Evolutionary conservation across 495 filamentous ascomycete genomes (phyloP), one percentile per base, ranked within the genome.

Genomic region (Pyronema domesticum): DNA sequence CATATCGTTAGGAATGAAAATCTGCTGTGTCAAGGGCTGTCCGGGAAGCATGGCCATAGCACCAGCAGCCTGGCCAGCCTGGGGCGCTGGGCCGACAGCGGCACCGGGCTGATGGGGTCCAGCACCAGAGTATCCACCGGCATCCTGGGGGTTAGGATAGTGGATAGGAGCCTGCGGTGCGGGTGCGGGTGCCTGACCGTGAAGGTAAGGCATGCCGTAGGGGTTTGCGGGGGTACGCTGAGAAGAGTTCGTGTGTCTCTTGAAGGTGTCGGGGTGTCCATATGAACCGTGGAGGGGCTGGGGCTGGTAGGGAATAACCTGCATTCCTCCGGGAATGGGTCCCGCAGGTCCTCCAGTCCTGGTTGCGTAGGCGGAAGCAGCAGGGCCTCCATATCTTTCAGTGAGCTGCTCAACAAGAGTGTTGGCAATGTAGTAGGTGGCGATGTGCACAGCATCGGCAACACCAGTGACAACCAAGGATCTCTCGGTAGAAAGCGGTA

Each of bases 1-100:
- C 91, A 98, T 98, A 64, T 98, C 91, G 68, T 98, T 98, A 44
- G 91, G 91, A 64, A 98, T 98, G 71, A 81, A 98, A 59, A 98
- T 98, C 69, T 98, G 91, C 66, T 98, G 91, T 1, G 91, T 98
- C 59, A 98, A 70, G 55, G 91, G 86, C 57, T 89, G 82, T 37
- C 86, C 87, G 37, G 85, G 82, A 55, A 91, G 76, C 62, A 81
- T 79, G 61, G 79, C 79, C 67, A 87, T 81, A 5, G 86, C 85
- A 60, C 79, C 75, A n/a, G 75, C 72, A 17, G 73, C 72, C n/a
- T 72, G 71, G 51, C 71, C 68, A 23, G 60, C 57, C 11, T 55
- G 46, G 7, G 57, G 60, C 34, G 57, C 51, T 14, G 68, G 67
- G 54, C 80, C 81, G 45, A 72, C 74, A 37, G 70, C 70, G 57